Percentiles rank a stretch among this genome's conserved stretches.
These are phyloP conservation scores for Pichia sporocuriosa DNA, from an alignment of 805 yeast genomes.

Conservation along the genomic window DNA sequence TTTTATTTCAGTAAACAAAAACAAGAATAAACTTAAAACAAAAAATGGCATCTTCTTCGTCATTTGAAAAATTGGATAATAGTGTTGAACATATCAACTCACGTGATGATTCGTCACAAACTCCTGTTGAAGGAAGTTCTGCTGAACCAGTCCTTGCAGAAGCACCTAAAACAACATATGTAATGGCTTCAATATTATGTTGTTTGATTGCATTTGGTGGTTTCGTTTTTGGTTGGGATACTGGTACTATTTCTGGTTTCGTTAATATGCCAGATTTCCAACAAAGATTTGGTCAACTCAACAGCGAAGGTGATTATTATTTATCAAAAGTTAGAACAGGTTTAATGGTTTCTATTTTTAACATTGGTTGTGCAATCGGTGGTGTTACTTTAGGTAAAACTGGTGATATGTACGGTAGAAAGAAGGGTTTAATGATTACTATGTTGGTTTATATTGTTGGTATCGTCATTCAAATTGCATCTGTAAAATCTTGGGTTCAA, in stretches of 20 bases:
- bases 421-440: constrained; percentile 45
- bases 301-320: constrained; percentile 34
- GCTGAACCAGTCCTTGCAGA: constrained; percentile 18
- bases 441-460: constrained; percentile 56
- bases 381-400: constrained; percentile 51
- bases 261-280: constrained; percentile 56
- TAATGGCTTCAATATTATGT: constrained; percentile 34
- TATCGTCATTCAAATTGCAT: constrained; percentile 51
- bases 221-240: constrained; percentile 71
- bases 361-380: constrained; percentile 69
- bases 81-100: constrained; percentile 4
- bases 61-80: constrained; percentile 2
- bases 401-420: constrained; percentile 58
- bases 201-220: constrained; percentile 69
- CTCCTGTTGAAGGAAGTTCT: constrained; percentile 10
- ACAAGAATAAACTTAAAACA: neutral
- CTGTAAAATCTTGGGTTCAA: constrained; percentile 53
- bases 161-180: constrained; percentile 21
- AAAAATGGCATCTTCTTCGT: constrained; percentile 10
- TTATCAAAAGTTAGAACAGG: constrained; percentile 51
- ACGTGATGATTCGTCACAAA: neutral
- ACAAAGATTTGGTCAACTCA: constrained; percentile 42
- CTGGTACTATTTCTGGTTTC: constrained; percentile 71
- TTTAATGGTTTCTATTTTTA: constrained; percentile 62
- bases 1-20: neutral